These are phyloP conservation scores for Boletellus sp. DNA, from an alignment of 1,284 basidiomycete genomes.

Conservation along the genomic window DNA sequence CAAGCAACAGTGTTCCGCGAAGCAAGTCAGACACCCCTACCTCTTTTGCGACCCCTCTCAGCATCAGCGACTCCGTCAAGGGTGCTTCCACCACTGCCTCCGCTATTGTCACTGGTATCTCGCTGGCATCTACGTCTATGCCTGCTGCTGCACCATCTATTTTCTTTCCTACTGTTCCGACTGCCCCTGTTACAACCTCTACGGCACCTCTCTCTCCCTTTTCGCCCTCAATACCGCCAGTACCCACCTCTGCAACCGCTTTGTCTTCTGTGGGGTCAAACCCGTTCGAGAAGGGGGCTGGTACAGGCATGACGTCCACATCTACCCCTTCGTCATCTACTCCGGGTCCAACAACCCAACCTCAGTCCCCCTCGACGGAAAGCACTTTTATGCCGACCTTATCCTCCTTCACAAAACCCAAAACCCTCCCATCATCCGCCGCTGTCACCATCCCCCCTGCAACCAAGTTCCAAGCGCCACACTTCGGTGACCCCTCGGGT, in stretches of 20 bases:
- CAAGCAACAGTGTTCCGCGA: neutral
- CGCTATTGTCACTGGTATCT: slow-evolving; percentile 13
- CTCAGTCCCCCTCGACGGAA: slow-evolving; percentile 6
- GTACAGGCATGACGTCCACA: neutral
- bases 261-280: slow-evolving; percentile 20
- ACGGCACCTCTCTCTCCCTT: slow-evolving; percentile 8
- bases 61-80: slow-evolving; percentile 9
- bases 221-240: slow-evolving; percentile 18
- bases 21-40: slow-evolving; percentile 17
- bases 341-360: slow-evolving; percentile 5
- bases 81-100: slow-evolving; percentile 8
- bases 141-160: slow-evolving; percentile 6
- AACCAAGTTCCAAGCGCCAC: slow-evolving; percentile 11
- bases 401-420: slow-evolving; percentile 22
- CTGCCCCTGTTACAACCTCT: slow-evolving; percentile 2
- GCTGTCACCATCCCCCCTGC: neutral
- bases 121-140: slow-evolving; percentile 11
- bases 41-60: slow-evolving; percentile 12
- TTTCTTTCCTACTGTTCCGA: slow-evolving; percentile 5
- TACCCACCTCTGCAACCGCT: slow-evolving; percentile 12
- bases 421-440: neutral
- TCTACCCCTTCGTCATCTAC: slow-evolving; percentile 5
- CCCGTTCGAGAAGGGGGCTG: slow-evolving; percentile 23
- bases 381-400: slow-evolving; percentile 8
- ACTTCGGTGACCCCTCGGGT: slow-evolving; percentile 3